Base-by-base conservation (phyloP, 148 eudicot species). In the Fallopia convolvulus region DNA sequence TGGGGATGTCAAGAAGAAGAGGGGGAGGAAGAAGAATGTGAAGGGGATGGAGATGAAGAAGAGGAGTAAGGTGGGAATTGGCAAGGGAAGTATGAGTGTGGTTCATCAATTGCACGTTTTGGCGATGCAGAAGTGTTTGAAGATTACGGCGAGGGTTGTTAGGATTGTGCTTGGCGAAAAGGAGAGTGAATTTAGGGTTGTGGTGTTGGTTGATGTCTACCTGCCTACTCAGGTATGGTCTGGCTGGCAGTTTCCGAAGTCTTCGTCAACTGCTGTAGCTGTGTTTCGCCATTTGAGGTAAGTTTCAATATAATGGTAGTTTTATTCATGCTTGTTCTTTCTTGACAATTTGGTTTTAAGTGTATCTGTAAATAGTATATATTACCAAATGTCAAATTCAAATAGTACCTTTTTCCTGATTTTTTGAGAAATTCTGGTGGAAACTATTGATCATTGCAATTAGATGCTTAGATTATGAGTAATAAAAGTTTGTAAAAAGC, bases 211-310 rank as follows among this genome's bases (percentile, higher is more conserved):
- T 41, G 97, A 94, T 82, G 95, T 94, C 41, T 90, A 90, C 76
- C 77, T 94, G 76, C 92, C 98, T 0, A 48, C 81, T 36, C 86
- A 55, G 1, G 55, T 92, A 79, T 90, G 91, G 95, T 68, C 81
- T 46, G 95, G 93, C 0, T 92, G 97, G 97, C 98, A 94, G 90
- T 94, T 94, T 78, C 97, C 93, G 2, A 80, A 66, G 76, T 87
- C 87, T 2, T 58, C 81, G 4, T 55, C 91, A 9, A 77, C 81
- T 4, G 97, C 98, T 11, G 95, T 88, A 0, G 85, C 92, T 17
- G 81, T 94, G 41, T 90, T 92, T 75, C 87, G 90, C 33, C 98
- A 94, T 85, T 81, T 94, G 83, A 92, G 97, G 98, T 94, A 12
- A 2, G 66, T 44, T 56, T n/a, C 33, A 21, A 23, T 74, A 6